A percentile compares a stretch with the other conserved stretches of the same genome.
Evolutionary conservation across 163 green algal species (phyloP).

Genomic region (Coccomyxa subellipsoidea): DNA sequence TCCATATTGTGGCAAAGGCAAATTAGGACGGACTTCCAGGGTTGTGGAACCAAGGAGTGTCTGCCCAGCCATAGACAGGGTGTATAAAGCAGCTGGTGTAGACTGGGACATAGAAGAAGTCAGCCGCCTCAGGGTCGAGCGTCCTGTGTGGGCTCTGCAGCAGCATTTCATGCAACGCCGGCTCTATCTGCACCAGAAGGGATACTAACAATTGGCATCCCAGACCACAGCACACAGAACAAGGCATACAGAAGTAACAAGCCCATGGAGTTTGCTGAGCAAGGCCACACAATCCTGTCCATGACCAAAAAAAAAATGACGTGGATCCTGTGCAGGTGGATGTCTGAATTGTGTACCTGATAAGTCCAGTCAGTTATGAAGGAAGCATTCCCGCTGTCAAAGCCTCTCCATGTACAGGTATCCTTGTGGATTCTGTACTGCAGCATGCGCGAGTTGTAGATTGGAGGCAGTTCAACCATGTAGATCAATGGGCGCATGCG

Average conservation of each 20-base stretch:
- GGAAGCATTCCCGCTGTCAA: background rate
- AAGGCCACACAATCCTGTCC: no score
- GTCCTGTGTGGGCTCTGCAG: constrained; percentile 38
- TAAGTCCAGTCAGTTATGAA: background rate
- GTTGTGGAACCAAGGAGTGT: constrained; percentile 32
- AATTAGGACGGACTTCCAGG: background rate
- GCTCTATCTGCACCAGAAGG: background rate
- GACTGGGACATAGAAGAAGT: constrained; percentile 75
- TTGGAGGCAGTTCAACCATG: constrained; percentile 69
- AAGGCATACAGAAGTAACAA: no score
- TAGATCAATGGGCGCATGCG: constrained; percentile 59
- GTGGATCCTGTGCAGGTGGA: no score
- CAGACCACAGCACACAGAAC: no score
- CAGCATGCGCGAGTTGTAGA: constrained; percentile 55
- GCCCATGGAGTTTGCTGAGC: no score
- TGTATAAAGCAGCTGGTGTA: constrained; percentile 55
- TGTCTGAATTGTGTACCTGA: background rate
- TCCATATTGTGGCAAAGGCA: no score
- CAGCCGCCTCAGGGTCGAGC: constrained; percentile 67
- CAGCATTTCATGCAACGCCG: background rate
- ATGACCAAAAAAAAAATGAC: no score
- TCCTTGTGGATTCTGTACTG: constrained; percentile 46
- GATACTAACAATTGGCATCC: no score
- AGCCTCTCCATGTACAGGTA: constrained; percentile 2
- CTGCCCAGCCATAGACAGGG: constrained; percentile 34